phyloP scores from a whole-genome alignment of 768 basidiomycete species.

The Suillus clintonianus region DNA sequence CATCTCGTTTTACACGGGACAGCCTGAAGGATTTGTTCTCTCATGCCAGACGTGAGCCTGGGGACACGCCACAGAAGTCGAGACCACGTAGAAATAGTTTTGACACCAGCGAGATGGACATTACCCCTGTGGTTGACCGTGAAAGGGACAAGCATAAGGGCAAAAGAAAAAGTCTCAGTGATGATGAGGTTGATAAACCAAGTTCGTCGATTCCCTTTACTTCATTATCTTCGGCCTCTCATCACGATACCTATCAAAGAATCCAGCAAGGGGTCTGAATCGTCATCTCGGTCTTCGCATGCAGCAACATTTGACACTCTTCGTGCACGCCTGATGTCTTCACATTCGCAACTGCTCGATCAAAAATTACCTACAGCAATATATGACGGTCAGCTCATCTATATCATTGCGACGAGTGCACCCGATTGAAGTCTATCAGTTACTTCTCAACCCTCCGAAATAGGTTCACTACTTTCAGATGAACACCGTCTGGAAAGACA shows the following conservation, averaged over 20 bases:
- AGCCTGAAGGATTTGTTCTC: slow-evolving; percentile 68
- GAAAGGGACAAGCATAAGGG: slow-evolving; percentile 47
- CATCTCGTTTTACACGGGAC: slow-evolving; percentile 36
- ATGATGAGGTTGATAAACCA: slow-evolving; percentile 62
- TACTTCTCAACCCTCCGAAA: slow-evolving; percentile 7
- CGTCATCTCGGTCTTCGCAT: slow-evolving; percentile 44
- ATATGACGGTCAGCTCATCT: slow-evolving; percentile 36
- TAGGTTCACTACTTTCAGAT: slow-evolving; percentile 19
- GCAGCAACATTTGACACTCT: slow-evolving; percentile 49
- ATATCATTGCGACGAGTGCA: not conserved
- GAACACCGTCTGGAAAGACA: slow-evolving; percentile 16
- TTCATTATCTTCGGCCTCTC: slow-evolving; percentile 6
- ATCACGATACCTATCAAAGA: slow-evolving; percentile 17
- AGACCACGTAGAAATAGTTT: slow-evolving; percentile 58
- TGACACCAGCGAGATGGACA: slow-evolving; percentile 60
- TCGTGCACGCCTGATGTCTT: slow-evolving; percentile 45
- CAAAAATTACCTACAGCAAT: slow-evolving; percentile 32
- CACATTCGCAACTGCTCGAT: slow-evolving; percentile 39
- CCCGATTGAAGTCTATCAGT: not conserved
- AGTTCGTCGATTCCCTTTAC: slow-evolving; percentile 41
- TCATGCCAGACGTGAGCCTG: slow-evolving; percentile 63
- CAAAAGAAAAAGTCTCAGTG: slow-evolving; percentile 62
- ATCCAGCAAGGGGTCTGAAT: slow-evolving; percentile 27
- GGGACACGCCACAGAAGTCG: slow-evolving; percentile 61
- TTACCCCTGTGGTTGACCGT: slow-evolving; percentile 46